Conservation (phyloP, 2,329 filamentous ascomycete species). For the Diaporthe amygdali region DNA sequence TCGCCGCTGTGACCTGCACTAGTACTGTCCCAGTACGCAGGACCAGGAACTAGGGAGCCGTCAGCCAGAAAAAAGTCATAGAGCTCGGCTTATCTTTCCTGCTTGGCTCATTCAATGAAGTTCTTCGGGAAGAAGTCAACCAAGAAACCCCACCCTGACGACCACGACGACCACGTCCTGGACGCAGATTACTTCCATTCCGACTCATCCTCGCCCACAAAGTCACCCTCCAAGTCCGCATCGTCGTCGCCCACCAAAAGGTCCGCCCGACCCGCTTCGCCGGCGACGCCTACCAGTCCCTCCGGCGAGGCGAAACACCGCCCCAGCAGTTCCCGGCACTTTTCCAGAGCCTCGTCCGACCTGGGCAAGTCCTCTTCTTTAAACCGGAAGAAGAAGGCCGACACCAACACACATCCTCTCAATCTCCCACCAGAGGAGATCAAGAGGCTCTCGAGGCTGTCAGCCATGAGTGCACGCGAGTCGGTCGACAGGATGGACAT, state of each 20-base stretch:
- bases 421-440: constrained; percentile 91
- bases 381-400: constrained; percentile 60
- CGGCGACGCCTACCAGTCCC: constrained; percentile 36
- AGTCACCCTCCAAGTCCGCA: constrained; percentile 33
- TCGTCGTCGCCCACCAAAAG: constrained; percentile 45
- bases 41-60: constrained; percentile 21
- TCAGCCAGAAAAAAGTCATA: constrained; percentile 16
- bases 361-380: constrained; percentile 48
- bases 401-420: constrained; percentile 81
- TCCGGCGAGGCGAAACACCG: constrained; percentile 38
- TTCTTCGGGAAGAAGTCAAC: constrained; percentile 56
- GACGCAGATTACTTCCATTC: constrained; percentile 37
- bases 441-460: constrained; percentile 74
- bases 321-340: constrained; percentile 45
- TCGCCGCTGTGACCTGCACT: constrained; percentile 16
- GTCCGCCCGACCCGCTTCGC: constrained; percentile 37
- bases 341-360: constrained; percentile 54
- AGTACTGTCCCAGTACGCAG: constrained; percentile 19
- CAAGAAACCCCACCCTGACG: constrained; percentile 35
- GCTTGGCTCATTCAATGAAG: constrained; percentile 48
- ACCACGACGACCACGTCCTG: constrained; percentile 38
- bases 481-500: constrained; percentile 70
- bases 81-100: constrained; percentile 17
- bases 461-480: constrained; percentile 64
- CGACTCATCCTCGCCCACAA: constrained; percentile 39